Percentiles rank a stretch among this genome's conserved stretches.
These are phyloP conservation scores for Atalantia buxifolia DNA, from an alignment of 345 rosid genomes.

Conservation along the genomic window DNA sequence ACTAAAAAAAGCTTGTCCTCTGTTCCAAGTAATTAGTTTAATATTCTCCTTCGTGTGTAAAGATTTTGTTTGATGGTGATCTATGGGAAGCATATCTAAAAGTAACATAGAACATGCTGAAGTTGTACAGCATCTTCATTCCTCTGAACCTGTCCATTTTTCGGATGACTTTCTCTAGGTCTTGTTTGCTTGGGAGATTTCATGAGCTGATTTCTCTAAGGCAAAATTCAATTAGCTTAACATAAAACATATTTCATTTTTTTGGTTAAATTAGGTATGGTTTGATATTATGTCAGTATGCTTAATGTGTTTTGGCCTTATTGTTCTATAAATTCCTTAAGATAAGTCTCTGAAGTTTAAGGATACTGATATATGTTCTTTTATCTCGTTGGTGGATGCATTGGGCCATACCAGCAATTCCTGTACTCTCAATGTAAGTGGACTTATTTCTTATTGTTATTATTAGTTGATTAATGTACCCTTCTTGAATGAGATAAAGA, in stretches of 20 bases:
- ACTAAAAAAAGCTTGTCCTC: not conserved
- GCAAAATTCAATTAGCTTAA: not conserved
- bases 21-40: not conserved
- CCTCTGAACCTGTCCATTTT: constrained; percentile 1
- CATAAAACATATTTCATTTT: not conserved
- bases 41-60: not conserved
- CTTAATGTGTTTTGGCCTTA: not conserved
- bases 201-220: constrained; percentile 7
- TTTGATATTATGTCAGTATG: not conserved
- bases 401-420: constrained; percentile 75
- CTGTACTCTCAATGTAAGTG: constrained; percentile 94
- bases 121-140: not conserved
- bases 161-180: not conserved
- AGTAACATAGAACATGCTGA: not conserved
- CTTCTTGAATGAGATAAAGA: not conserved
- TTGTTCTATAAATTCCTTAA: not conserved
- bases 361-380: constrained; percentile 31
- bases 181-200: constrained; percentile 8
- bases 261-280: not conserved
- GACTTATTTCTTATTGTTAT: constrained; percentile 17
- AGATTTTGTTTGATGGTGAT: not conserved
- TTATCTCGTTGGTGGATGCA: constrained; percentile 34
- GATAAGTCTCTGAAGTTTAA: not conserved
- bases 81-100: not conserved
- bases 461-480: constrained; percentile 5